These are phyloP conservation scores for Nicotiana paniculata DNA, from an alignment of 257 asterid genomes.

Conservation along the genomic window DNA sequence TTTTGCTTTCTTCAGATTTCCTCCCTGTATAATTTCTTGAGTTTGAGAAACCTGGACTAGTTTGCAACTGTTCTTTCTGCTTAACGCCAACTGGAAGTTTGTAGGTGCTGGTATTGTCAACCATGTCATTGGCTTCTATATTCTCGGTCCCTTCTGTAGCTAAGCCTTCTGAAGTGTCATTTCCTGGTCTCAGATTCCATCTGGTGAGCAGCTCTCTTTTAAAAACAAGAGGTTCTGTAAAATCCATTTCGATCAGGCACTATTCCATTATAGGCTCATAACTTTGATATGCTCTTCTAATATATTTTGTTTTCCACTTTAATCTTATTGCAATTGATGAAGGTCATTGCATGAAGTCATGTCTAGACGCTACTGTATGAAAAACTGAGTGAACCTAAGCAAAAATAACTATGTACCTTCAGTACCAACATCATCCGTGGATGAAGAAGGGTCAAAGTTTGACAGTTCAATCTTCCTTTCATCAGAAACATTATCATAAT, in stretches of 20 bases:
- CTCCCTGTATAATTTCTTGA: conserved; percentile 26
- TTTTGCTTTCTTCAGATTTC: conserved; percentile 29
- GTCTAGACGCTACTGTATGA: neutral
- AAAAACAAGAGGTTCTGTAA: conserved; percentile 40
- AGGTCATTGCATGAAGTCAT: neutral
- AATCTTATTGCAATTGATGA: neutral
- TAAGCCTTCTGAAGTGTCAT: conserved; percentile 26
- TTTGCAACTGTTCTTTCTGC: conserved; percentile 37
- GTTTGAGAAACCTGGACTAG: conserved; percentile 31
- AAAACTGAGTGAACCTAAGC: neutral
- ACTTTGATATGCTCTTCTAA: neutral
- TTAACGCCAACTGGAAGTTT: conserved; percentile 90
- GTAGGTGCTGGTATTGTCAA: conserved; percentile 50
- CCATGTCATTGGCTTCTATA: conserved; percentile 32
- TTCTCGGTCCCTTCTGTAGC: conserved; percentile 34
- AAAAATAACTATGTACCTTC: conserved; percentile 12
- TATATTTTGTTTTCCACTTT: neutral
- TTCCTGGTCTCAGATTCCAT: conserved; percentile 43
- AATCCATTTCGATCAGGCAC: conserved; percentile 15
- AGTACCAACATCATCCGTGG: neutral
- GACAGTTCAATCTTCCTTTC: conserved; percentile 12
- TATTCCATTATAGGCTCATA: neutral
- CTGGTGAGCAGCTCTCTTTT: conserved; percentile 54
- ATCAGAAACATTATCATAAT: conserved; percentile 2
- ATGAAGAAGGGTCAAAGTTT: neutral